Evolutionary conservation across 352 stramenopile genomes (phyloP).

Genomic region (Phytophthora tubulina): DNA sequence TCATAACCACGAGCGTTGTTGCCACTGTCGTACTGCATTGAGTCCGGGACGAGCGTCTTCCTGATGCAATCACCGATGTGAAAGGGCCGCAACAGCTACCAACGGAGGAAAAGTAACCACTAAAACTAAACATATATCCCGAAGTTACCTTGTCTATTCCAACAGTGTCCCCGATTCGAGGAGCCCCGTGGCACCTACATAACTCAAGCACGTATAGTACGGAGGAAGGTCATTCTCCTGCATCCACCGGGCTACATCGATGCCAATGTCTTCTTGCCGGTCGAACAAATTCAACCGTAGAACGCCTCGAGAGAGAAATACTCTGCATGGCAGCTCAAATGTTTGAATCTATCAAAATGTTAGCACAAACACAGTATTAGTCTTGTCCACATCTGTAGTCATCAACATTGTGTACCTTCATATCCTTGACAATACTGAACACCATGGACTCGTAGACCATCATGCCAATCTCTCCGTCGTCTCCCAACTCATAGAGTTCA

Average conservation of each 20-base stretch:
- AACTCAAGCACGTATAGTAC: conserved; percentile 87
- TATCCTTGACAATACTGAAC: conserved; percentile 66
- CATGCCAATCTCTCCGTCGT: conserved; percentile 26
- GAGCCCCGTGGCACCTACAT: conserved; percentile 59
- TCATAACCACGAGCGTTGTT: conserved; percentile 36
- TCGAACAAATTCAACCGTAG: conserved; percentile 71
- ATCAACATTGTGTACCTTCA: conserved; percentile 42
- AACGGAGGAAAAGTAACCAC: conserved; percentile 24
- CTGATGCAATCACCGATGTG: conserved; percentile 13
- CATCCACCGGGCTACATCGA: conserved; percentile 64
- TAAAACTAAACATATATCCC: conserved; percentile 35
- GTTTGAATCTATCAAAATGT: conserved; percentile 53
- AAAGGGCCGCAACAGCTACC: conserved; percentile 10
- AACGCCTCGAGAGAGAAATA: conserved; percentile 61
- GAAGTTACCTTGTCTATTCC: conserved; percentile 6
- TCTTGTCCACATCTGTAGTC: not conserved
- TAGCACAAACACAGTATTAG: not conserved
- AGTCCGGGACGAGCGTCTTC: not conserved
- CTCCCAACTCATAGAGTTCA: conserved; percentile 58
- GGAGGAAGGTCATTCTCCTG: conserved; percentile 55
- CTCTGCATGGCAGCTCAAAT: conserved; percentile 54
- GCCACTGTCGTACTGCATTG: conserved; percentile 45
- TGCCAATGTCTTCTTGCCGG: conserved; percentile 59
- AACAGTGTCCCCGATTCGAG: conserved; percentile 24
- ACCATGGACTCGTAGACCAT: conserved; percentile 64